Evolutionary conservation across 148 eudicot genomes (phyloP), one percentile per base, ranked within the genome.

Genomic region (Mesembryanthemum crystallinum): DNA sequence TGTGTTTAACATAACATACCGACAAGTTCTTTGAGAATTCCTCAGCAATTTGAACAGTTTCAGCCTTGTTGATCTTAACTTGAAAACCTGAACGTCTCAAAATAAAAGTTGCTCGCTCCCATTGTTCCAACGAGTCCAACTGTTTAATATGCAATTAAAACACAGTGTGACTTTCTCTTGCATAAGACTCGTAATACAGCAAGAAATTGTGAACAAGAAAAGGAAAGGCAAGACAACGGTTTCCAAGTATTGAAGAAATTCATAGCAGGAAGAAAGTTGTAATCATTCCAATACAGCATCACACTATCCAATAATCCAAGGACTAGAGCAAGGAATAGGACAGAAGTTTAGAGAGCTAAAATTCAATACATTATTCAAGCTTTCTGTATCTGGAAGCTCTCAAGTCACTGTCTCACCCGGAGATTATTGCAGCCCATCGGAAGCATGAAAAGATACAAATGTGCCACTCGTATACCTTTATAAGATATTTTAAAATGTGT

Each of bases 31-130:
- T 82, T 17, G 98, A 85, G 79, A 88, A 94, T 64, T 83, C 87
- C 82, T 94, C 97, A n/a, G 83, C 77, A 81, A 90, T 84, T 74
- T 87, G 72, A 70, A 83, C 49, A 35, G 63, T 77, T 75, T 82
- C 89, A 30, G 85, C 87, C 75, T 73, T 77, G 60, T 85, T 81
- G 78, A 85, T 82, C 81, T 84, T 88, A 71, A 94, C 86, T 83
- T 90, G 90, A 83, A 84, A 91, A 69, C 88, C 85, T 14, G 93
- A 86, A 76, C 90, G 85, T 74, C 83, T 83, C 86, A 94, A 78
- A 37, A 51, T 66, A 39, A 91, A 73, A 72, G 90, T 91, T 75
- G 92, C 85, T 71, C 79, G 84, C 83, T 90, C 97, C 95, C 97
- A 91, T 30, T 81, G 84, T 72, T 94, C 95, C 39, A 84, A 69